phyloP scores from a whole-genome alignment of 768 basidiomycete species.

The Russula olivacea region DNA sequence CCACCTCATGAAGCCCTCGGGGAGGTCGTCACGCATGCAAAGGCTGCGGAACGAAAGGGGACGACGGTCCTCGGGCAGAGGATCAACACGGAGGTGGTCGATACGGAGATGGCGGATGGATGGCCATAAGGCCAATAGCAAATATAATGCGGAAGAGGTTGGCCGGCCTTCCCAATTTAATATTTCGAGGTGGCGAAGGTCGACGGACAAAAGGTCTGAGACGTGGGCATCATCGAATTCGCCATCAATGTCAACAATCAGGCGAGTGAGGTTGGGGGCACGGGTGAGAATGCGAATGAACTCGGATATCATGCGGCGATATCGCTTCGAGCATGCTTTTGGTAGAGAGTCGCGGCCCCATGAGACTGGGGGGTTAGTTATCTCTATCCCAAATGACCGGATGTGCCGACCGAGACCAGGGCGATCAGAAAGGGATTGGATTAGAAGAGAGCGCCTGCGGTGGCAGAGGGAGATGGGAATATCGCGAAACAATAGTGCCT shows the following conservation, averaged over 20 bases:
- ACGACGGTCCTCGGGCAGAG: slow-evolving; percentile 8
- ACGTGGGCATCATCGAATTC: slow-evolving; percentile 9
- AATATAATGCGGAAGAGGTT: slow-evolving; percentile 11
- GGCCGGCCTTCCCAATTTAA: slow-evolving; percentile 23
- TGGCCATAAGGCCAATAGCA: slow-evolving; percentile 15
- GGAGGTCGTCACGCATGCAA: slow-evolving; percentile 9
- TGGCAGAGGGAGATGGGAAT: slow-evolving; percentile 18
- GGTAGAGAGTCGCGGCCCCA: slow-evolving; percentile 7
- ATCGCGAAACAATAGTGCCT: slow-evolving; percentile 15
- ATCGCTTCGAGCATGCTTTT: background rate
- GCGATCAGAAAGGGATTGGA: slow-evolving; percentile 2
- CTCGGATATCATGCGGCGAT: slow-evolving; percentile 6
- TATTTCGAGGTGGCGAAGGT: slow-evolving; percentile 12
- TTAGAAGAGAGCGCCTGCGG: slow-evolving; percentile 4
- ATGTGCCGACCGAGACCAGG: slow-evolving; percentile 17
- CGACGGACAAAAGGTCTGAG: slow-evolving; percentile 6
- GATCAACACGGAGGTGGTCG: slow-evolving; percentile 12
- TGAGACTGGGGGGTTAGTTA: slow-evolving; percentile 6
- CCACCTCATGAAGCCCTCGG: slow-evolving; percentile 16
- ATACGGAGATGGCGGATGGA: slow-evolving; percentile 19
- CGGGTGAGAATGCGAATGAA: slow-evolving; percentile 14
- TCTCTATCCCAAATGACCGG: slow-evolving; percentile 19
- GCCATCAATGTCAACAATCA: slow-evolving; percentile 19
- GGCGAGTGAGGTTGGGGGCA: slow-evolving; percentile 14
- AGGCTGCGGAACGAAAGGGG: slow-evolving; percentile 9